Evolutionary conservation across 2,329 filamentous ascomycete species (phyloP), one percentile per base, ranked within the genome.

Genomic region (Clarireedia hainanense): DNA sequence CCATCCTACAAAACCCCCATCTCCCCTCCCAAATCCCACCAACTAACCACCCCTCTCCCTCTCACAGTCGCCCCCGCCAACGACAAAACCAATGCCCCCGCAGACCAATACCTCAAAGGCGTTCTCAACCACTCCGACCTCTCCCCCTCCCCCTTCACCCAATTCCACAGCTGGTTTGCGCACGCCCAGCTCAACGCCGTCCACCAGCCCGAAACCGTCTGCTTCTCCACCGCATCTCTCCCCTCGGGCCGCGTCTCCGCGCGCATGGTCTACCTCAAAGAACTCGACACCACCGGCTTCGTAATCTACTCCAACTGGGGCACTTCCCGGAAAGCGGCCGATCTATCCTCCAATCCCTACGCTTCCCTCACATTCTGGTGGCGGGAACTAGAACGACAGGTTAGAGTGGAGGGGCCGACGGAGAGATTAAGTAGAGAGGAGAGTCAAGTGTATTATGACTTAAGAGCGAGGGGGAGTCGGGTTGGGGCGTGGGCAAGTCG

Each of bases 231-330:
- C 0, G 91, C 91, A 0, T 76, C 79, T 24, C 79, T 97, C 4
- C 92, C 92, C 1, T 88, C 84, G 0, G 94, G 94, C 58, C 85
- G 88, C 47, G 88, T 97, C 20, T 90, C 84, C 47, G 85, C 89
- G 3, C 89, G 94, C 57, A 80, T 90, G 63, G 90, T 99, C 39
- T 99, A 97, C 73, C 80, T 99, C 63, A 99, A 99, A 74, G 94
- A 97, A 76, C 83, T 97, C 24, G 91, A 97, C 71, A 65, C 72
- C 5, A 72, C 24, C 5, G 91, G 91, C 15, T 99, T 95, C 73
- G 90, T 97, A 45, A 78, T 99, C 49, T 99, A 97, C 77, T 88
- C 83, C 67, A 99, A 99, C 72, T 92, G 91, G 75, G 91, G 83
- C 58, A 94, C 88, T 0, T 89, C 84, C 57, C 74, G 79, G 65